phyloP scores from a whole-genome alignment of 2,329 filamentous ascomycete species.

The Ophiostoma triangulosporum region DNA sequence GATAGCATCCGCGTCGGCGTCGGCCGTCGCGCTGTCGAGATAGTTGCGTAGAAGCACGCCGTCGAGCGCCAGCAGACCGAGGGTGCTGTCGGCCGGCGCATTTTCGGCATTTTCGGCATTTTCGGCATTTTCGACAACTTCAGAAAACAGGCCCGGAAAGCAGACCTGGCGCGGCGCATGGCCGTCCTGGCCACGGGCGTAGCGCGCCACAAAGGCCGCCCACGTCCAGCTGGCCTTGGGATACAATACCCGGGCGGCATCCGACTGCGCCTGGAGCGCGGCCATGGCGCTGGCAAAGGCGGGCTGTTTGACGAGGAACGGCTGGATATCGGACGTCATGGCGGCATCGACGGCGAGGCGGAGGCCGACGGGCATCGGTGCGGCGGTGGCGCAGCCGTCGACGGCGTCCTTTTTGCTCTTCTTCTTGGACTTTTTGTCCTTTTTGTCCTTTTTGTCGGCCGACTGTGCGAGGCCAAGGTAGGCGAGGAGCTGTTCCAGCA shows the following conservation, averaged over 20 bases:
- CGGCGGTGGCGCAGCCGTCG: neutral
- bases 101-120: neutral
- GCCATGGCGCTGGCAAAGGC: neutral
- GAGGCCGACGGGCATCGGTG: slow-evolving; percentile 9
- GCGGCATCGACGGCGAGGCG: slow-evolving; percentile 16
- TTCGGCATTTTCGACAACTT: neutral
- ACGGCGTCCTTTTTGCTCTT: slow-evolving; percentile 3
- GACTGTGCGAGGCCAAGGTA: slow-evolving; percentile 1
- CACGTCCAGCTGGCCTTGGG: slow-evolving; percentile 29
- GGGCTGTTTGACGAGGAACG: slow-evolving; percentile 6
- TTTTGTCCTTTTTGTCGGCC: slow-evolving; percentile 1
- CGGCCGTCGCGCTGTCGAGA: slow-evolving; percentile 16
- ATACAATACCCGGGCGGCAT: slow-evolving; percentile 13
- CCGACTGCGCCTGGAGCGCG: slow-evolving; percentile 13
- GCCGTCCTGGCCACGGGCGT: slow-evolving; percentile 21
- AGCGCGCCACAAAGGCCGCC: slow-evolving; percentile 28
- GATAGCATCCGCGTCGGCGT: slow-evolving; percentile 18
- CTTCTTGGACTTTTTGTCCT: slow-evolving; percentile 1
- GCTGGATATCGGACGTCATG: slow-evolving; percentile 12
- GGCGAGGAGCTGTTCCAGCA: slow-evolving; percentile 1
- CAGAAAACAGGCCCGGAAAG: slow-evolving; percentile 19
- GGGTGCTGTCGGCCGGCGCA: neutral
- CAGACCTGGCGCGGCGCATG: slow-evolving; percentile 21
- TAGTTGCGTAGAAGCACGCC: slow-evolving; percentile 18
- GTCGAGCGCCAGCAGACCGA: slow-evolving; percentile 19